phyloP scores from a whole-genome alignment of 192 early-diverging fungal species.

The Entomortierella chlamydospora region DNA sequence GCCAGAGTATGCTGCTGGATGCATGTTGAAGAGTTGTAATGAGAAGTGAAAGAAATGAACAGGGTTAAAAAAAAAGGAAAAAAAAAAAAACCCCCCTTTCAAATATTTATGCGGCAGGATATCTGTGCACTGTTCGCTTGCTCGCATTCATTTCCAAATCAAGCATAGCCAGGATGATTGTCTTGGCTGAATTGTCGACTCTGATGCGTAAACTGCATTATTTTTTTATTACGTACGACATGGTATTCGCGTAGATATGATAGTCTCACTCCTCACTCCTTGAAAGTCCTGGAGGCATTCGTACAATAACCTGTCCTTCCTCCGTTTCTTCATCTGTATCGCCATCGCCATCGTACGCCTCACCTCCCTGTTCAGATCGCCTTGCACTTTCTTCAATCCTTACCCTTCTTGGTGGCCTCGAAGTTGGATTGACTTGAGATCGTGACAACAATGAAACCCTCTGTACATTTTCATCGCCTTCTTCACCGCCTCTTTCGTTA shows the following conservation, averaged over 20 bases:
- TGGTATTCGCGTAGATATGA: too few species aligned
- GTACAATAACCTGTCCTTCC: slow-evolving; percentile 31
- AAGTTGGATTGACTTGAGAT: slow-evolving; percentile 21
- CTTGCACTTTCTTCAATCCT: slow-evolving; percentile 21
- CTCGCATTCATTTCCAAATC: background rate
- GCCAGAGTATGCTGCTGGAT: slow-evolving; percentile 37
- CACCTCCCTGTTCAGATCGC: background rate
- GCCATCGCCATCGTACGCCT: background rate
- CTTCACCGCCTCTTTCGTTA: slow-evolving; percentile 11
- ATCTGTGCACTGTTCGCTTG: background rate
- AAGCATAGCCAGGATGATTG: too few species aligned
- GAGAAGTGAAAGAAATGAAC: slow-evolving; percentile 1
- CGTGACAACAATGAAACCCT: slow-evolving; percentile 29
- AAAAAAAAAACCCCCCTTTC: background rate
- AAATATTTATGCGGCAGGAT: too few species aligned
- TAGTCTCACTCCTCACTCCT: slow-evolving; percentile 4
- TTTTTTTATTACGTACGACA: too few species aligned
- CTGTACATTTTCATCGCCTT: slow-evolving; percentile 12
- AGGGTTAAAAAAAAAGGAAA: background rate
- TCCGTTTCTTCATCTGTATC: slow-evolving; percentile 23
- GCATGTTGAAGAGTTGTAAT: slow-evolving; percentile 19
- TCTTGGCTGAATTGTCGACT: too few species aligned
- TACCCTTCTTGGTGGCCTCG: slow-evolving; percentile 8
- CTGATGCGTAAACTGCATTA: too few species aligned
- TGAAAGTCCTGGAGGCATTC: slow-evolving; percentile 2